Conservation (phyloP, 139 green algal genomes). For the Coccomyxa sp. region DNA sequence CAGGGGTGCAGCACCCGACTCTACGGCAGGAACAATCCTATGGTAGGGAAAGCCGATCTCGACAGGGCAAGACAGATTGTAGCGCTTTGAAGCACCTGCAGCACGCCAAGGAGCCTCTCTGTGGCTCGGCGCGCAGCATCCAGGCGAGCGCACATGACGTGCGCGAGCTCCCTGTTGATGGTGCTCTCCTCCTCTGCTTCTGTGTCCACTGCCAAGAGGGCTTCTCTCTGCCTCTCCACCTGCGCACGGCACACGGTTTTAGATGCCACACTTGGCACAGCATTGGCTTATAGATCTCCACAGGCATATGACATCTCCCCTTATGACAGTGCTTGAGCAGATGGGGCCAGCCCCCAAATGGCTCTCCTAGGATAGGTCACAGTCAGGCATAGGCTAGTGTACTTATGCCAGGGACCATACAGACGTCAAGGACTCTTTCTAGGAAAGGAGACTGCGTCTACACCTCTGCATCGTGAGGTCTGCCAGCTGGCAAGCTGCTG, state of each 20-base stretch:
- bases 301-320: no score
- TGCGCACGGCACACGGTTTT: background rate
- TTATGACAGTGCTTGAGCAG: no score
- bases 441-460: background rate
- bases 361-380: background rate
- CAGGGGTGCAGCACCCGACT: no score
- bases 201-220: constrained; percentile 27
- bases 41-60: no score
- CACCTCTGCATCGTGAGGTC: background rate
- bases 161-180: constrained; percentile 41
- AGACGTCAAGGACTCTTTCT: background rate
- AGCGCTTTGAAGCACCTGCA: constrained; percentile 34
- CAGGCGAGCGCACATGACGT: constrained; percentile 31
- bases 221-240: constrained; percentile 30
- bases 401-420: background rate
- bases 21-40: no score
- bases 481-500: no score
- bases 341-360: no score
- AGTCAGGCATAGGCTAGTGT: background rate
- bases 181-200: constrained; percentile 39
- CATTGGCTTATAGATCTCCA: background rate
- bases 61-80: no score
- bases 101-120: constrained; percentile 40
- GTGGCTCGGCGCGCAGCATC: constrained; percentile 18
- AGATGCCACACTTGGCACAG: background rate